Evolutionary conservation across 225 moss, liverwort and hornwort genomes (phyloP).

Genomic region (Pseudisothecium myosuroides): DNA sequence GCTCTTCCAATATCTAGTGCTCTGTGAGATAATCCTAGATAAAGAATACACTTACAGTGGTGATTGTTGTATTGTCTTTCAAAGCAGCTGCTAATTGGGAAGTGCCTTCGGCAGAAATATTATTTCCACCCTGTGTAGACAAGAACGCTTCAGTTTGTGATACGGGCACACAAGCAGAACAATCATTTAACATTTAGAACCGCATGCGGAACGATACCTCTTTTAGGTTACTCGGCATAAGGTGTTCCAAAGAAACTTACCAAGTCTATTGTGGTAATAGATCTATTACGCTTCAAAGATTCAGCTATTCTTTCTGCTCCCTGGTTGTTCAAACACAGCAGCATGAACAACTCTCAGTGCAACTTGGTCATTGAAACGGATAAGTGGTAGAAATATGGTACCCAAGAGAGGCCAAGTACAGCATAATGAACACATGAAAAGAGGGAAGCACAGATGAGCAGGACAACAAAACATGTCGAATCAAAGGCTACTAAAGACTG

Average conservation of each 20-base stretch:
- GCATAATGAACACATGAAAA: neutral
- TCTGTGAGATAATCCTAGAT: neutral
- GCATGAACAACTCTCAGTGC: neutral
- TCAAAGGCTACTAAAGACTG: no score
- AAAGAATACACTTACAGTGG: conserved; percentile 40
- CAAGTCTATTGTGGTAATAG: conserved; percentile 70
- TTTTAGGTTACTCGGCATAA: neutral
- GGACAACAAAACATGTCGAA: neutral
- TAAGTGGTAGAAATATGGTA: neutral
- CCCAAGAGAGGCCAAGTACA: neutral
- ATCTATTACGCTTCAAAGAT: conserved; percentile 74
- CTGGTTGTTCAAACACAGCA: conserved; percentile 12
- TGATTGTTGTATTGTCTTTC: conserved; percentile 74
- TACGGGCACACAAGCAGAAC: neutral
- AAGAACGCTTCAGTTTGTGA: neutral
- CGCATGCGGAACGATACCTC: neutral
- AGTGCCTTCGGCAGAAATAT: conserved; percentile 79
- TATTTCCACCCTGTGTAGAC: conserved; percentile 72
- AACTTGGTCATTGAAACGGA: neutral
- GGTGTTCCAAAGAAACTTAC: conserved; percentile 1
- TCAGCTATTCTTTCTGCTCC: conserved; percentile 86
- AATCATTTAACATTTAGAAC: neutral
- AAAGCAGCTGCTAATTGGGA: conserved; percentile 74
- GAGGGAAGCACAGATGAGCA: neutral
- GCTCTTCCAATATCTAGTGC: neutral